Base-by-base conservation (phyloP, 305 asterid species). In the Withania somnifera region DNA sequence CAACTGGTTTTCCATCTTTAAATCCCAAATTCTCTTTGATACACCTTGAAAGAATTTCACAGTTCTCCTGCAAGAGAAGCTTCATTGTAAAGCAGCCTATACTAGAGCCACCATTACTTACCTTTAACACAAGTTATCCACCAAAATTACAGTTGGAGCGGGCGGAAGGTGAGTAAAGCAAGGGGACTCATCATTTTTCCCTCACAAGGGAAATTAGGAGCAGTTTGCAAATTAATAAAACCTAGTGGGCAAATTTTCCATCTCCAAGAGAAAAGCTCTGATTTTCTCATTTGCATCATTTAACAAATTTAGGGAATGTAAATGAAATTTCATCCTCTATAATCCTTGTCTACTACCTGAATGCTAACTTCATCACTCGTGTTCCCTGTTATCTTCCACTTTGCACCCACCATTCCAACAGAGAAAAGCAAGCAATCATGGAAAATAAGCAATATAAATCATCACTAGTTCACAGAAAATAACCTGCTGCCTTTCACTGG, bases 21-120 rank as follows among this genome's bases (percentile, higher is more conserved):
- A 93, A 97, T 81, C 96, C 98, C 93, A 94, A 84, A 77, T 90
- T 91, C 85, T 93, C 97, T 88, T 92, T 94, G 63, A 97, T 94
- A 86, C 99, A 97, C 79, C 92, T 92, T 36, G 93, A 90, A 75
- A 94, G 91, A 84, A 97, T 86, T 85, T 97, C 98, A 50, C 84
- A 77, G 84, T 90, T 92, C 81, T 91, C 97, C 98, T 94, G 92
- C 84, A 87, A 32, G 53, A 76, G 61, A 54, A 26, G 28, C 24
- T 50, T 83, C 68, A 77, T 14, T 26, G 61, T 36, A 54, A 79
- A 53, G 50, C 10, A 50, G 63, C 28, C 2, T 50, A 50, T 17
- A 75, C 22, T 51, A 75, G 22, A 75, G n/a, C 80, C 61, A 75
- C 63, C 80, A 47, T 75, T 75, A 75, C 80, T 28, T 26, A 14